phyloP scores from a whole-genome alignment of 345 rosid species.

The Zanthoxylum bungeanum region DNA sequence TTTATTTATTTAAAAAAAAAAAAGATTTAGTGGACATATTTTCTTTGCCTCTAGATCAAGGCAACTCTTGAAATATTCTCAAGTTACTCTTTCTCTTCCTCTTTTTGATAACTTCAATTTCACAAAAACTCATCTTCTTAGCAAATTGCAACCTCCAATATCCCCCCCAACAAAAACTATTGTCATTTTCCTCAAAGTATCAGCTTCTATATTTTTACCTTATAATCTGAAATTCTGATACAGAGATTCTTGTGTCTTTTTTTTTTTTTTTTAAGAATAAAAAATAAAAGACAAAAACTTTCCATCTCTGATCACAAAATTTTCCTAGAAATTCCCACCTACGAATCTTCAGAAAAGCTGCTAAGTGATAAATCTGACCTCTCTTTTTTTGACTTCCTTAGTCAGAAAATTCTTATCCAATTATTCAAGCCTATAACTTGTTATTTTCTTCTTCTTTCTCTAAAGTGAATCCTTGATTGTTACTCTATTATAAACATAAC shows the following conservation, averaged over 20 bases:
- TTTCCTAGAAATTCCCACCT: conserved; percentile 10
- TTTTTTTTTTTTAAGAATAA: neutral
- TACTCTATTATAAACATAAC: too few species aligned
- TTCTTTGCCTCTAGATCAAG: conserved; percentile 18
- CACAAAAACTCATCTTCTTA: neutral
- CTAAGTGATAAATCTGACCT: too few species aligned
- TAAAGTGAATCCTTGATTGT: too few species aligned
- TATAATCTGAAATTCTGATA: too few species aligned
- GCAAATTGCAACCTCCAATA: neutral
- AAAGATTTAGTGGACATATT: neutral
- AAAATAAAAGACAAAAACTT: conserved; percentile 5
- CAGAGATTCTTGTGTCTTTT: neutral
- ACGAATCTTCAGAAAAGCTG: too few species aligned
- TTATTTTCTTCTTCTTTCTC: conserved; percentile 16
- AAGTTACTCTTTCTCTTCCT: neutral
- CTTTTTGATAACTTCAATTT: neutral
- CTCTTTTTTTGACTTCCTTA: conserved; percentile 13
- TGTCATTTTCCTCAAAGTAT: neutral
- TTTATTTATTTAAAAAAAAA: neutral
- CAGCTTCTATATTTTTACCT: neutral
- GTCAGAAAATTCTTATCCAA: conserved; percentile 9
- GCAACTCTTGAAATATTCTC: conserved; percentile 15
- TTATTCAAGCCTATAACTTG: conserved; percentile 5
- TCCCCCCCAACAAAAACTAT: neutral
- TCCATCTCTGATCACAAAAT: conserved; percentile 8